phyloP scores from a whole-genome alignment of 441 rosid species.

The Jatropha podagrica region DNA sequence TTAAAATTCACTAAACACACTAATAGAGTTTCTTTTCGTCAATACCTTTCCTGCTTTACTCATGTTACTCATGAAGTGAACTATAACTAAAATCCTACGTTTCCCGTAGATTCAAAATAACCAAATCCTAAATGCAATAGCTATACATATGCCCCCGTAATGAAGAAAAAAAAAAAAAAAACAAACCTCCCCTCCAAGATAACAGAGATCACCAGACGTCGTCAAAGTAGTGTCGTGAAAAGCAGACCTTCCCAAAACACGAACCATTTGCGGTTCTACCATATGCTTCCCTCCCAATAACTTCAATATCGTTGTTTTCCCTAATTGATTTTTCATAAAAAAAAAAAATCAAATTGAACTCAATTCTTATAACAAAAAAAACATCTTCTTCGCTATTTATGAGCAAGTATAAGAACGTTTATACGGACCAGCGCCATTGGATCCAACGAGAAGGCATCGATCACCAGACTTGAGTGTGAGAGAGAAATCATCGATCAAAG shows the following conservation, averaged over 20 bases:
- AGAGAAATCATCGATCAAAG: conserved; percentile 67
- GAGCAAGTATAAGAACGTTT: neutral
- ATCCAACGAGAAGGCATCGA: conserved; percentile 92
- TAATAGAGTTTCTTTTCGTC: no score
- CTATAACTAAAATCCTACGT: no score
- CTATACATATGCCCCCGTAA: neutral
- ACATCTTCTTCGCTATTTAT: neutral
- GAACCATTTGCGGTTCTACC: conserved; percentile 95
- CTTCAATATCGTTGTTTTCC: conserved; percentile 92
- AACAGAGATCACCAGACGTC: conserved; percentile 80
- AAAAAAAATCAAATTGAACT: neutral
- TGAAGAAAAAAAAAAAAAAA: neutral
- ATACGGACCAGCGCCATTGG: conserved; percentile 84
- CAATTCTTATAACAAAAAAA: neutral
- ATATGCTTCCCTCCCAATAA: conserved; percentile 93
- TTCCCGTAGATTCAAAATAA: no score
- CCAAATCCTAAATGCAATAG: no score
- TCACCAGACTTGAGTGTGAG: conserved; percentile 59
- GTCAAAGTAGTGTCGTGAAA: conserved; percentile 84
- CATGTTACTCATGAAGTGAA: no score
- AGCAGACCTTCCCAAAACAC: conserved; percentile 77
- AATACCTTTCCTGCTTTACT: no score
- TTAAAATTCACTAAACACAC: no score
- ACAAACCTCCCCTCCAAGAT: conserved; percentile 91
- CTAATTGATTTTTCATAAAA: conserved; percentile 25